Conservation (phyloP, 2,329 filamentous ascomycete species). For the Mollisia scopiformis region DNA sequence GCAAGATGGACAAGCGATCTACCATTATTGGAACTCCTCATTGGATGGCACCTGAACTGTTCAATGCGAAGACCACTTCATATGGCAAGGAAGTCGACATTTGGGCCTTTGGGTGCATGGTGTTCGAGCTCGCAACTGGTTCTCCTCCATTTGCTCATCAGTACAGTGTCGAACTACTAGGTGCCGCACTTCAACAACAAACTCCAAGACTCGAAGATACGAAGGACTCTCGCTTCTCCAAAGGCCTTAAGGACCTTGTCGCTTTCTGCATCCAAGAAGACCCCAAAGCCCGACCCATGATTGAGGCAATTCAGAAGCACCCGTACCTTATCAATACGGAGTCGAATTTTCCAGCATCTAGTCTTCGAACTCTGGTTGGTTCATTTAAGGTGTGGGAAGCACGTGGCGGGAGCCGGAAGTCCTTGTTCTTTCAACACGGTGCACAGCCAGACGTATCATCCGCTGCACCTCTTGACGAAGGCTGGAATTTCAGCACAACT, state of each 20-base stretch:
- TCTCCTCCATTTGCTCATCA: constrained; percentile 70
- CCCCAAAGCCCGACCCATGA: constrained; percentile 68
- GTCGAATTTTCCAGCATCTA: constrained; percentile 64
- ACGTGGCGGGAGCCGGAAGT: constrained; percentile 70
- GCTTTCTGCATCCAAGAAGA: constrained; percentile 74
- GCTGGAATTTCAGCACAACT: constrained; percentile 71
- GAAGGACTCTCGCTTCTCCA: constrained; percentile 55
- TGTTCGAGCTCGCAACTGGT: constrained; percentile 81
- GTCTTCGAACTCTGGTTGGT: constrained; percentile 67
- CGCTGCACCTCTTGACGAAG: constrained; percentile 55
- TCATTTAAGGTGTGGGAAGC: constrained; percentile 78
- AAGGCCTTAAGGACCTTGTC: constrained; percentile 54
- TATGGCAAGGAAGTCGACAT: constrained; percentile 79
- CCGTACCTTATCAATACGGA: constrained; percentile 68
- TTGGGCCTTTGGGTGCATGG: constrained; percentile 82
- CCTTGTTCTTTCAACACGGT: constrained; percentile 62
- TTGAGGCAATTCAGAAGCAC: constrained; percentile 71
- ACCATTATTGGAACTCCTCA: constrained; percentile 83
- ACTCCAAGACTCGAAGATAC: constrained; percentile 75
- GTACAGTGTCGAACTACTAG: constrained; percentile 51
- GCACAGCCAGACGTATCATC: constrained; percentile 48
- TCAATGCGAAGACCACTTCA: constrained; percentile 59
- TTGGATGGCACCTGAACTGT: constrained; percentile 85
- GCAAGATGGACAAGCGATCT: constrained; percentile 73
- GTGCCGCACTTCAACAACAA: constrained; percentile 60